Evolutionary conservation across 176 grass and related monocot species (phyloP).

Genomic region (bread wheat (Triticum aestivum)): IWGSC_CS_RefSeq_v2.1 NC_057799.1:541251400-541251899

Average conservation of each 20-base stretch:
- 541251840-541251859: conserved; percentile 24
- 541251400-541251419: background rate
- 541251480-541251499: background rate
- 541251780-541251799: conserved; percentile 22
- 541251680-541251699: conserved; percentile 80
- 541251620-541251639: conserved; percentile 58
- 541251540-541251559: background rate
- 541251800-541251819: conserved; percentile 22
- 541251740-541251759: conserved; percentile 95
- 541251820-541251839: conserved; percentile 21
- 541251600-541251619: conserved; percentile 21
- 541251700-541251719: conserved; percentile 76
- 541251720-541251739: conserved; percentile 80
- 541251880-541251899: conserved; percentile 17
- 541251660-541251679: conserved; percentile 89
- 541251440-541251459: conserved; percentile 11
- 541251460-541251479: background rate
- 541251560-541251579: background rate
- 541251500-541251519: conserved; percentile 2
- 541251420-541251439: conserved; percentile 8
- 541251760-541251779: conserved; percentile 67
- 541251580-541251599: background rate
- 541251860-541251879: conserved; percentile 13
- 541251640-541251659: conserved; percentile 82
- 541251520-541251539: background rate